phyloP scores from a whole-genome alignment of 2,329 filamentous ascomycete species.

The Diaporthe citrichinensis region DNA sequence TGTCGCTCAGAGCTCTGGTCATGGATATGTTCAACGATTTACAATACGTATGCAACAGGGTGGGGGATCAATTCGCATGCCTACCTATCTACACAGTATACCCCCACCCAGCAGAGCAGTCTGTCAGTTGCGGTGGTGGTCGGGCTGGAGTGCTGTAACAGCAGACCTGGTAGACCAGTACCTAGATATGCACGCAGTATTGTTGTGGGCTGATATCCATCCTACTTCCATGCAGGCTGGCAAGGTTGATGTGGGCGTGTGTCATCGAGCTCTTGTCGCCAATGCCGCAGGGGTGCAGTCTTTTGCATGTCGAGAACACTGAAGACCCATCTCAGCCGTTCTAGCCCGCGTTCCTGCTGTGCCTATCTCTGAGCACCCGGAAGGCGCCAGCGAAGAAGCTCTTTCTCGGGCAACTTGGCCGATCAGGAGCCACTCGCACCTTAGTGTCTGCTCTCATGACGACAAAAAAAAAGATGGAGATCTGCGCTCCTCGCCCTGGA shows the following conservation, averaged over 20 bases:
- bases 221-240: slow-evolving; percentile 7
- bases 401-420: slow-evolving; percentile 3
- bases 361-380: slow-evolving; percentile 6
- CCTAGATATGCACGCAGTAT: not conserved
- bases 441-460: slow-evolving; percentile 1
- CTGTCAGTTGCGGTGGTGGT: not conserved
- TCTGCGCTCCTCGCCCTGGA: not conserved
- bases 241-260: slow-evolving; percentile 20
- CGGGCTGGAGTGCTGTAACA: not conserved
- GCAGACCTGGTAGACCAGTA: not conserved
- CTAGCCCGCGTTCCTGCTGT: slow-evolving; percentile 1
- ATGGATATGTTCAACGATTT: not conserved
- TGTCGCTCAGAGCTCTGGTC: not conserved
- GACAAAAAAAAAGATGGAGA: not conserved
- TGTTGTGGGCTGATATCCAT: slow-evolving; percentile 20
- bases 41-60: not conserved
- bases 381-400: slow-evolving; percentile 9
- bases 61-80: no score
- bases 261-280: slow-evolving; percentile 13
- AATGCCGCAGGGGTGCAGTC: slow-evolving; percentile 15
- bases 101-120: not conserved
- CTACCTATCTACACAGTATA: not conserved
- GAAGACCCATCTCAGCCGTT: slow-evolving; percentile 12
- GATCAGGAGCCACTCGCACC: slow-evolving; percentile 4
- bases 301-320: slow-evolving; percentile 6